phyloP scores from a whole-genome alignment of 2,329 filamentous ascomycete genomes.

The Lithohypha guttulata region DNA sequence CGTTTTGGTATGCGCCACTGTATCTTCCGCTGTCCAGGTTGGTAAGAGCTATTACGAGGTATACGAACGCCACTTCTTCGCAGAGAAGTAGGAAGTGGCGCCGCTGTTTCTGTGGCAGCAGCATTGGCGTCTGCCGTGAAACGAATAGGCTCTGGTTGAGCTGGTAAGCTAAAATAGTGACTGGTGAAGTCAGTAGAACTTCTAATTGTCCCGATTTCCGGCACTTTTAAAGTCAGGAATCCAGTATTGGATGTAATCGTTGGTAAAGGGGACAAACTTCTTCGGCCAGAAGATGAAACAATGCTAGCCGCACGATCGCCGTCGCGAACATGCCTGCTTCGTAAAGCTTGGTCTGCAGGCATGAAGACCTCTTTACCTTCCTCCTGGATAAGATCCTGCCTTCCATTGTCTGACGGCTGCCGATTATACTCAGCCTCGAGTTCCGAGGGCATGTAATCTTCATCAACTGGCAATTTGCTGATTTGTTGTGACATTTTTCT shows the following conservation, averaged over 20 bases:
- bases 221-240: slow-evolving; percentile 19
- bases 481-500: slow-evolving; percentile 41
- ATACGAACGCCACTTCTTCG: slow-evolving; percentile 4
- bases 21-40: neutral
- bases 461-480: slow-evolving; percentile 31
- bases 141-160: neutral
- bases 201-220: slow-evolving; percentile 14
- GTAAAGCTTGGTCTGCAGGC: neutral
- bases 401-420: slow-evolving; percentile 5
- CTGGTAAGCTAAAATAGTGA: slow-evolving; percentile 17
- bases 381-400: neutral
- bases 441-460: slow-evolving; percentile 36
- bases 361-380: neutral
- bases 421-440: slow-evolving; percentile 26
- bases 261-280: slow-evolving; percentile 4
- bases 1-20: neutral
- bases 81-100: slow-evolving; percentile 13
- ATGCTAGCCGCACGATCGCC: no score
- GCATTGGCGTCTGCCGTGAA: slow-evolving; percentile 14
- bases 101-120: slow-evolving; percentile 16
- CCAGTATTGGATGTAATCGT: slow-evolving; percentile 10
- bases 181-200: slow-evolving; percentile 24
- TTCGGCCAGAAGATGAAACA: no score
- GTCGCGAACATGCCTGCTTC: no score
- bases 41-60: slow-evolving; percentile 15